Evolutionary conservation across 345 rosid genomes (phyloP).

Genomic region (Tarenaya hassleriana): DNA sequence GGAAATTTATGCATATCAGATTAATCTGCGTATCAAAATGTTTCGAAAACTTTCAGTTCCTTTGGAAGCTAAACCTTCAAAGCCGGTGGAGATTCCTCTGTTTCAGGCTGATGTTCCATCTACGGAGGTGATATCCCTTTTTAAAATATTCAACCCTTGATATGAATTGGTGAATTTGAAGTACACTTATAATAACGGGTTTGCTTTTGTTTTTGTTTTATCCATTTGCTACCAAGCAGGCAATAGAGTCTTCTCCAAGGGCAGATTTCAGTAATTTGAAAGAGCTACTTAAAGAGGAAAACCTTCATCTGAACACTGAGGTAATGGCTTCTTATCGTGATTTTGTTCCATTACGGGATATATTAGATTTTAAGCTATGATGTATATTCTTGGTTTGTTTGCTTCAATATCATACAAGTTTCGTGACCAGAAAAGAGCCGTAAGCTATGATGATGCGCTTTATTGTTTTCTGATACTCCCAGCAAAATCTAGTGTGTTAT

Average conservation of each 20-base stretch:
- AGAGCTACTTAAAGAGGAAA: slow-evolving; percentile 61
- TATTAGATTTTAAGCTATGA: neutral
- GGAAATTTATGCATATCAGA: neutral
- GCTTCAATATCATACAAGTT: slow-evolving; percentile 3
- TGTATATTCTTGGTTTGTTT: too few relatives aligned
- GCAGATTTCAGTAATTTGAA: slow-evolving; percentile 39
- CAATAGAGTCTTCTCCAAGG: slow-evolving; percentile 68
- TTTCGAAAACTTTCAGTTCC: slow-evolving; percentile 36
- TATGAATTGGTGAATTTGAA: neutral
- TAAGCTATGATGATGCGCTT: too few relatives aligned
- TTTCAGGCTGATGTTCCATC: slow-evolving; percentile 47
- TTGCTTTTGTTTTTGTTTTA: neutral
- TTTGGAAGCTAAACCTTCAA: slow-evolving; percentile 40
- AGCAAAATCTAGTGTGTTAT: neutral
- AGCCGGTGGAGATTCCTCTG: slow-evolving; percentile 51
- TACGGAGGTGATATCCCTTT: slow-evolving; percentile 46
- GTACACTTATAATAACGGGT: neutral
- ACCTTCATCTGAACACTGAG: slow-evolving; percentile 66
- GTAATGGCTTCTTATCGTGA: slow-evolving; percentile 21
- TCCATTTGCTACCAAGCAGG: slow-evolving; percentile 36
- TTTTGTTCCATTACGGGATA: too few relatives aligned
- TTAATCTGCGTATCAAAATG: neutral
- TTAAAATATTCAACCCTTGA: neutral
- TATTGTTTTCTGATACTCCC: neutral
- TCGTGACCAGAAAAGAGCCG: neutral